Evolutionary conservation across 805 yeast species (phyloP).

Genomic region (Suhomyces pyralidae): DNA sequence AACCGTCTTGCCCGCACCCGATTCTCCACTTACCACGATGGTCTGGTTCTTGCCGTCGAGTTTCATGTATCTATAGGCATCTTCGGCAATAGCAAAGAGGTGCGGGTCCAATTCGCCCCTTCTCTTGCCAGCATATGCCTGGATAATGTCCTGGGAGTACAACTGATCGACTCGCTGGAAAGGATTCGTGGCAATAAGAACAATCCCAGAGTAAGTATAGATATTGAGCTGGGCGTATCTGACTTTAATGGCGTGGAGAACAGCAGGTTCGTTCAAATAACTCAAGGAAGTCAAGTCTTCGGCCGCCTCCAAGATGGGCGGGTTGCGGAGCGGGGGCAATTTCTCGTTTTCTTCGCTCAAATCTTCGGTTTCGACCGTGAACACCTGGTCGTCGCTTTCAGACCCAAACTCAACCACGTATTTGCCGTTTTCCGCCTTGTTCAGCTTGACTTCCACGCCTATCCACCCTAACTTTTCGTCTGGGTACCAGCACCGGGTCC

Average conservation of each 20-base stretch:
- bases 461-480: slow-evolving; percentile 73
- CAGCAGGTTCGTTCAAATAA: slow-evolving; percentile 94
- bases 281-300: slow-evolving; percentile 93
- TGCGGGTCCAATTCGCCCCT: slow-evolving; percentile 97
- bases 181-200: slow-evolving; percentile 93
- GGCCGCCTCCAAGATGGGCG: slow-evolving; percentile 86
- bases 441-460: slow-evolving; percentile 57
- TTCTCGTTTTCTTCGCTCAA: slow-evolving; percentile 52
- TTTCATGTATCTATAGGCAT: slow-evolving; percentile 93
- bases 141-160: slow-evolving; percentile 88
- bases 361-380: slow-evolving; percentile 47
- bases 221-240: slow-evolving; percentile 88
- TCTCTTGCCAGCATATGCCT: slow-evolving; percentile 88
- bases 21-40: slow-evolving; percentile 94
- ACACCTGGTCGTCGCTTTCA: slow-evolving; percentile 47
- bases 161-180: slow-evolving; percentile 89
- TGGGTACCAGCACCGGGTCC: slow-evolving; percentile 79
- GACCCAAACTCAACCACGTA: slow-evolving; percentile 49
- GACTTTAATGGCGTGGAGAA: slow-evolving; percentile 85
- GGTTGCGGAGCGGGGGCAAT: slow-evolving; percentile 83
- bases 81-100: slow-evolving; percentile 95
- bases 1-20: slow-evolving; percentile 98
- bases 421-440: slow-evolving; percentile 35
- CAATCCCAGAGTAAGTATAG: slow-evolving; percentile 95
- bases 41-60: slow-evolving; percentile 84